Evolutionary conservation across 371 early-diverging fungal genomes (phyloP).

Genomic region (Furculomyces boomerangus): DNA sequence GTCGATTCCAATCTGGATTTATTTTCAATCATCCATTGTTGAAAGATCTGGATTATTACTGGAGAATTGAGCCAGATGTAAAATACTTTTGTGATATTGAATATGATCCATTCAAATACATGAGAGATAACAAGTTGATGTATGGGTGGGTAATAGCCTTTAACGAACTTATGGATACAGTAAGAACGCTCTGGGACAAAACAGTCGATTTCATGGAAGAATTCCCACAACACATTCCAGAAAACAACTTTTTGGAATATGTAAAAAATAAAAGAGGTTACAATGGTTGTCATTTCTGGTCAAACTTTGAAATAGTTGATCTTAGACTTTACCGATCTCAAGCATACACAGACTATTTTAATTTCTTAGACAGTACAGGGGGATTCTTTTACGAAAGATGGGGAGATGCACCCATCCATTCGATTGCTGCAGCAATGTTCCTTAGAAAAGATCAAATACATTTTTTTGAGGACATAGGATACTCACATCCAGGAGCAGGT

Average conservation of each 20-base stretch:
- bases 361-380: constrained; percentile 61
- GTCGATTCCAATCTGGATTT: constrained; percentile 39
- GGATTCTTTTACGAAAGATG: constrained; percentile 93
- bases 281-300: constrained; percentile 87
- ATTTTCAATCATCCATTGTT: constrained; percentile 64
- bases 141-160: constrained; percentile 53
- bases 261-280: constrained; percentile 33
- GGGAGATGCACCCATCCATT: constrained; percentile 94
- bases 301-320: constrained; percentile 90
- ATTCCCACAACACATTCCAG: constrained; percentile 17
- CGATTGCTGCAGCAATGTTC: constrained; percentile 22
- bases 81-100: constrained; percentile 58
- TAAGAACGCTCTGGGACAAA: constrained; percentile 51
- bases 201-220: constrained; percentile 27
- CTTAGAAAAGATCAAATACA: constrained; percentile 55
- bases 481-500: constrained; percentile 44
- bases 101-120: constrained; percentile 52
- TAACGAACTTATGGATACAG: constrained; percentile 49
- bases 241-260: constrained; percentile 19
- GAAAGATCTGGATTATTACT: constrained; percentile 55
- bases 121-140: constrained; percentile 30
- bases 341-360: constrained; percentile 54
- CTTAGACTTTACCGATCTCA: constrained; percentile 30
- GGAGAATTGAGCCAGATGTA: constrained; percentile 79
- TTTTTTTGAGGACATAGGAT: constrained; percentile 83